A percentile compares a stretch with the other conserved stretches of the same genome.
Conservation (phyloP, 805 yeast genomes). For the Jamesozyma gamospora region DNA sequence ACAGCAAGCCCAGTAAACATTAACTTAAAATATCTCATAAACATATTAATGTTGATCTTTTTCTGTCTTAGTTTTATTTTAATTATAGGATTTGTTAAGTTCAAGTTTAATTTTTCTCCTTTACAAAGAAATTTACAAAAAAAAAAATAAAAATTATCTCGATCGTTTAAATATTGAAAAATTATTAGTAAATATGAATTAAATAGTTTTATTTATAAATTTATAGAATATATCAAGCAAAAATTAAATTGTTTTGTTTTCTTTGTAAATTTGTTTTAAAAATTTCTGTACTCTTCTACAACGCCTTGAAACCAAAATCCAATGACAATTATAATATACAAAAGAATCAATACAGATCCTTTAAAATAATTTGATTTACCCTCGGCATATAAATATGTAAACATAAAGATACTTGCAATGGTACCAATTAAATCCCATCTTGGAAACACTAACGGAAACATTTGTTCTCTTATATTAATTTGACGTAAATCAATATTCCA, state of each 20-base stretch:
- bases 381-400: slow-evolving; percentile 90
- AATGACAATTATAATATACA: slow-evolving; percentile 61
- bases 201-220: no score
- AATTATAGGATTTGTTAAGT: no score
- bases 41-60: no score
- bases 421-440: slow-evolving; percentile 90
- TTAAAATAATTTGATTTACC: slow-evolving; percentile 95
- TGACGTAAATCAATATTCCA: slow-evolving; percentile 26
- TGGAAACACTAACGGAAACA: slow-evolving; percentile 79
- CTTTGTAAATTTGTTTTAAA: no score
- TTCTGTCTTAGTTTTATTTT: no score
- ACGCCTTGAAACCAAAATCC: slow-evolving; percentile 64
- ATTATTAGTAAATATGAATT: no score
- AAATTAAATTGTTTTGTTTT: no score
- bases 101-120: no score
- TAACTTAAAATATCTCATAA: slow-evolving; percentile 26
- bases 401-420: slow-evolving; percentile 74
- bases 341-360: slow-evolving; percentile 76
- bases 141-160: no score
- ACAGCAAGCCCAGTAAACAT: slow-evolving; percentile 36
- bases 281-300: slow-evolving; percentile 8
- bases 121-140: no score
- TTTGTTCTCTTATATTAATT: slow-evolving; percentile 27
- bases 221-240: no score
- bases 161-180: no score